phyloP scores from a whole-genome alignment of 164 flowering plant species.

The Macadamia integrifolia region DNA sequence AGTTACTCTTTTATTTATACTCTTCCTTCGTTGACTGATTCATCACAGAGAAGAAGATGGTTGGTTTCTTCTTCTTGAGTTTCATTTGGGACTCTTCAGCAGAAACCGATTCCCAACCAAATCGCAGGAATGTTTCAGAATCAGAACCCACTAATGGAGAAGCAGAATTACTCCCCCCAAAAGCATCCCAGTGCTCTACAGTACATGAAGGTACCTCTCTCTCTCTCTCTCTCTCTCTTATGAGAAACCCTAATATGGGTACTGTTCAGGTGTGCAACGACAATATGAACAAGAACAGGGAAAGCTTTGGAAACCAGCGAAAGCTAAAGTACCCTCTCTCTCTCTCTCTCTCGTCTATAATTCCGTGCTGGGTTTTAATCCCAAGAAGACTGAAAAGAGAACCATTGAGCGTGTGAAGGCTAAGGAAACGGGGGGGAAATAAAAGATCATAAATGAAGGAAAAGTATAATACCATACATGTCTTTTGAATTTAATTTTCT shows the following conservation, averaged over 20 bases:
- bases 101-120: background rate
- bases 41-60: too few species aligned
- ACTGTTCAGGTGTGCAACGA: conserved; percentile 7
- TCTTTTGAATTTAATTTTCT: background rate
- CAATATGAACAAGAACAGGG: background rate
- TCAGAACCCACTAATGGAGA: background rate
- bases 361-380: conserved; percentile 20
- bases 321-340: background rate
- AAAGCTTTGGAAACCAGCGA: conserved; percentile 19
- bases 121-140: background rate
- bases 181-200: background rate
- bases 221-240: background rate
- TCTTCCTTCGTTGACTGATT: too few species aligned
- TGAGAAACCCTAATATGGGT: background rate
- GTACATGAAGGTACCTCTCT: background rate
- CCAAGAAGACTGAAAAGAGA: background rate
- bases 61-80: too few species aligned
- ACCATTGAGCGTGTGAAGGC: background rate
- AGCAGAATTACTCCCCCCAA: background rate
- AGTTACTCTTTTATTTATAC: too few species aligned
- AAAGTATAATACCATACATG: background rate
- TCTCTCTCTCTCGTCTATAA: background rate
- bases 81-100: background rate
- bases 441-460: background rate
- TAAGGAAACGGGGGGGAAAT: background rate